phyloP scores from a whole-genome alignment of 2,329 filamentous ascomycete genomes.

The Ambrosiella xylebori region DNA sequence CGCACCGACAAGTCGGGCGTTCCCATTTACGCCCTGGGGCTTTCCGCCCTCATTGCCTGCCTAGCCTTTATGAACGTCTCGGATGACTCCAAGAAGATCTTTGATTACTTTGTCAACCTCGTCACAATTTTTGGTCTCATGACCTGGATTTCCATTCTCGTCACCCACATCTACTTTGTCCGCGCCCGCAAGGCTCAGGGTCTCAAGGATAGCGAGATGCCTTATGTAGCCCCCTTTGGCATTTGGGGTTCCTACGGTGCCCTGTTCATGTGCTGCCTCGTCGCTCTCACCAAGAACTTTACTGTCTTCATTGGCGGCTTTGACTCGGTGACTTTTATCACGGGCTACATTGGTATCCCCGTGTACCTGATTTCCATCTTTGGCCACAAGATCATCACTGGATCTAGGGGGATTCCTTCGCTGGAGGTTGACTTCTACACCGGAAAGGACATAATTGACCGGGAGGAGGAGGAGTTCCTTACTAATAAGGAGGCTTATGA shows the following conservation, averaged over 20 bases:
- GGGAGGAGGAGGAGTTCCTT: conserved; percentile 54
- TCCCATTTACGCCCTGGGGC: conserved; percentile 45
- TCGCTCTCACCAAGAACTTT: conserved; percentile 71
- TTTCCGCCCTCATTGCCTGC: conserved; percentile 44
- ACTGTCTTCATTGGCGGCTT: conserved; percentile 43
- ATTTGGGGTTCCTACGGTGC: conserved; percentile 49
- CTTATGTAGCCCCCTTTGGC: conserved; percentile 57
- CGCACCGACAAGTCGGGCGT: conserved; percentile 55
- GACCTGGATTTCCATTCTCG: conserved; percentile 50
- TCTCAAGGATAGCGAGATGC: conserved; percentile 35
- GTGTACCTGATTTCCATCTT: conserved; percentile 53
- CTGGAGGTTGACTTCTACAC: conserved; percentile 50
- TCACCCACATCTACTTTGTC: conserved; percentile 51
- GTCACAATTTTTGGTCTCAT: conserved; percentile 49
- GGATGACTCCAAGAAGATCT: conserved; percentile 38
- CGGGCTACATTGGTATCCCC: conserved; percentile 60
- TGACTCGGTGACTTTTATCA: conserved; percentile 51
- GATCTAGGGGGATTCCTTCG: conserved; percentile 36
- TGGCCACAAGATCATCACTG: conserved; percentile 44
- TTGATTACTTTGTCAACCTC: conserved; percentile 50
- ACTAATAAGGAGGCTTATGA: conserved; percentile 22
- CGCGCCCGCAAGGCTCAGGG: conserved; percentile 43
- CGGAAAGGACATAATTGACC: conserved; percentile 56
- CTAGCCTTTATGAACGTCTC: conserved; percentile 52
- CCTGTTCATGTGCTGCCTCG: conserved; percentile 52